A percentile compares a stretch with the other conserved stretches of the same genome.
phyloP scores from a whole-genome alignment of 2,329 filamentous ascomycete species.

The Gliomastix tumulicola region DNA sequence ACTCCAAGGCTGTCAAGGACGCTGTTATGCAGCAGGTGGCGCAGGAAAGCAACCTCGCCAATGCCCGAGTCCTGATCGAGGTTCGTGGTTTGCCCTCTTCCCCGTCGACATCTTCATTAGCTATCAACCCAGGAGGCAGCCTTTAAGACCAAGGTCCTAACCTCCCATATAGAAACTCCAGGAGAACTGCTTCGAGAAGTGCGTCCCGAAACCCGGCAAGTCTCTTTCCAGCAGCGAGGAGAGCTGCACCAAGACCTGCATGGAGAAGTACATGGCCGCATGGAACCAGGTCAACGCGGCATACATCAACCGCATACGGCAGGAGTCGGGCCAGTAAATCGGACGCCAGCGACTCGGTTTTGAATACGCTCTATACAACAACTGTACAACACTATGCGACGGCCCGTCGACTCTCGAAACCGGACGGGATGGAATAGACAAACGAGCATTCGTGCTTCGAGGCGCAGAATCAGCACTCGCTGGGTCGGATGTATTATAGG shows the following conservation, averaged over 20 bases:
- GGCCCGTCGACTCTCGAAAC: too few species aligned
- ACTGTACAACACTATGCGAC: too few species aligned
- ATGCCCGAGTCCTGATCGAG: constrained; percentile 64
- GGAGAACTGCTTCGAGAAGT: constrained; percentile 74
- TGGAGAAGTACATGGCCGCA: constrained; percentile 77
- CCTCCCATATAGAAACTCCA: constrained; percentile 74
- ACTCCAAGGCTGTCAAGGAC: constrained; percentile 51
- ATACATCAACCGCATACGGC: constrained; percentile 59
- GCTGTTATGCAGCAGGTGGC: constrained; percentile 60
- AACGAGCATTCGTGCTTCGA: too few species aligned
- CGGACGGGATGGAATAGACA: too few species aligned
- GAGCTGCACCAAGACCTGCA: constrained; percentile 66
- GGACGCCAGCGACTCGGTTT: too few species aligned
- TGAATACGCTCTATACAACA: too few species aligned
- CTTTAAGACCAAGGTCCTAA: too few species aligned
- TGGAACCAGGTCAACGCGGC: constrained; percentile 70
- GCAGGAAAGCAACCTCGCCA: constrained; percentile 57
- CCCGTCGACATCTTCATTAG: background rate
- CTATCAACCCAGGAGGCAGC: background rate
- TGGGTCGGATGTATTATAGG: too few species aligned
- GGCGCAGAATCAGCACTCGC: too few species aligned
- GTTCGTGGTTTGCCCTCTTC: constrained; percentile 39
- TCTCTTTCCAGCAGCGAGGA: constrained; percentile 62
- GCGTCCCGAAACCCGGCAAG: constrained; percentile 62
- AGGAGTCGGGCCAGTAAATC: too few species aligned